phyloP scores from a whole-genome alignment of 305 asterid genomes.

The Fraxinus sp. region DNA sequence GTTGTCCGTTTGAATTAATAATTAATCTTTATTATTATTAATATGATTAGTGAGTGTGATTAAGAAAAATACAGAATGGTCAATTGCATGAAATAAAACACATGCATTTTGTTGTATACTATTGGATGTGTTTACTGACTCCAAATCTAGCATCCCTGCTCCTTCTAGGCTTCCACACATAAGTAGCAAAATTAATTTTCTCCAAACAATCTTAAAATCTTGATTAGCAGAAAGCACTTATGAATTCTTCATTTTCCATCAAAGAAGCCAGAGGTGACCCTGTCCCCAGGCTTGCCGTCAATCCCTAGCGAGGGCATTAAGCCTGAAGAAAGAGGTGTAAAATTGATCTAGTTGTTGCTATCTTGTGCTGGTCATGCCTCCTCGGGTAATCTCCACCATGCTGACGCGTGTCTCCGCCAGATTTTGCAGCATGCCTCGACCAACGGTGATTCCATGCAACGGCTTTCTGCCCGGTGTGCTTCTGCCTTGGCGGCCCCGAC shows the following conservation, averaged over 20 bases:
- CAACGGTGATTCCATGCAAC: constrained; percentile 53
- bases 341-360: constrained; percentile 50
- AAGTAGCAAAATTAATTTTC: background rate
- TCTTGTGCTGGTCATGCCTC: constrained; percentile 49
- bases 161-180: constrained; percentile 17
- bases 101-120: constrained; percentile 24
- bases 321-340: constrained; percentile 46
- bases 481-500: constrained; percentile 45
- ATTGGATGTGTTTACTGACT: constrained; percentile 23
- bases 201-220: background rate
- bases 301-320: constrained; percentile 25
- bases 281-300: constrained; percentile 36
- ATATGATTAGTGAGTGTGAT: constrained; percentile 4
- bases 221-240: constrained; percentile 10
- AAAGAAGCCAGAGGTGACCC: constrained; percentile 39
- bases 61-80: constrained; percentile 31
- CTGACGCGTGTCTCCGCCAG: constrained; percentile 46
- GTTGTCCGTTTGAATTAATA: constrained; percentile 9
- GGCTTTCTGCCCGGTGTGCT: constrained; percentile 49
- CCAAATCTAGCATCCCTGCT: constrained; percentile 32
- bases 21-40: constrained; percentile 16
- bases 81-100: constrained; percentile 24
- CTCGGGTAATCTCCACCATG: constrained; percentile 53
- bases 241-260: constrained; percentile 41
- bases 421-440: constrained; percentile 40